Evolutionary conservation across 2,329 filamentous ascomycete genomes (phyloP), one percentile per base, ranked within the genome.

Genomic region (Fusarium avenaceum): DNA sequence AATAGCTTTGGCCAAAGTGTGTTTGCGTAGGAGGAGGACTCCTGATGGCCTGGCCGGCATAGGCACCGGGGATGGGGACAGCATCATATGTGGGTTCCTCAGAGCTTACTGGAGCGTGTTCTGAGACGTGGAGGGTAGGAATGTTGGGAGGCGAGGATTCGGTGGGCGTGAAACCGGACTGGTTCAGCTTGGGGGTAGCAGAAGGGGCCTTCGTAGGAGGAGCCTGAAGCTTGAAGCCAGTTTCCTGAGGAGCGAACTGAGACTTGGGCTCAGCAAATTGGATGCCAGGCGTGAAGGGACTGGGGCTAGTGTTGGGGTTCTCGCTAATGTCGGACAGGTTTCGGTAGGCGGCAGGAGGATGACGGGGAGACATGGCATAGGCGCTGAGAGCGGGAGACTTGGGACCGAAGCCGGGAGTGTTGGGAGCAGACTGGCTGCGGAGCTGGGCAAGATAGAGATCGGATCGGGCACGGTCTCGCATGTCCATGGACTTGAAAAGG

Each of bases 401-500:
- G 78, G 90, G 89, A 30, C 89, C 90, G 77, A 96, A 94, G 69
- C 94, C 94, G 14, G 95, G 95, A 0, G 95, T 97, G 84, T 97
- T 97, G 72, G 95, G 95, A 7, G 94, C 94, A 26, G 94, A 97
- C 82, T 98, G 94, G 20, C 89, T 84, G 72, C 90, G 90, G 42
- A 94, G 88, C 78, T 93, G 91, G 55, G 91, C 94, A 67, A 98
- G 92, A 84, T 98, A 98, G 69, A 99, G 88, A 78, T 98, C 94
- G 65, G 92, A 95, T 67, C 96, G 92, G 70, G 96, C 96, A 76
- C 92, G 92, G 85, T 99, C 96, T 74, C 96, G 93, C 77, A 92
- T 85, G 78, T 97, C 92, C 96, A 99, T 99, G 67, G 94, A 94
- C 86, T 97, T 98, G 81, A 92, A 90, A 67, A 99, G 92, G 78